phyloP scores from a whole-genome alignment of 2,329 filamentous ascomycete genomes.

The Diaporthe amygdali region DNA sequence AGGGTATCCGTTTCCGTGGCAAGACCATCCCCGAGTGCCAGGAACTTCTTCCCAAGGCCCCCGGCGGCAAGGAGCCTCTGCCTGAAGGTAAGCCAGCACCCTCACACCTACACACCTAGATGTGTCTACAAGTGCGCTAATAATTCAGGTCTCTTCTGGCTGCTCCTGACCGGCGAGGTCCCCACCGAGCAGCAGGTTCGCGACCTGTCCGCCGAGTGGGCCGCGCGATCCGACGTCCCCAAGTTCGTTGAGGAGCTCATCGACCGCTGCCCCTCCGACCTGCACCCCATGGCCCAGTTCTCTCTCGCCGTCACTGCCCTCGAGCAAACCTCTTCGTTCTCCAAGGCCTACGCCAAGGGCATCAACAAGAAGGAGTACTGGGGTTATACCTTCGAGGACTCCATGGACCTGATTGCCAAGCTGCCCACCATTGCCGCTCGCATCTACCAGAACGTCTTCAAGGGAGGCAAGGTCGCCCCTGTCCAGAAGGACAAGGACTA shows the following conservation, averaged over 20 bases:
- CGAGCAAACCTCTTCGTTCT: conserved; percentile 96
- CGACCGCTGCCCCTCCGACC: conserved; percentile 97
- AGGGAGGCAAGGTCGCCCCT: conserved; percentile 96
- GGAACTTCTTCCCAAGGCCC: conserved; percentile 94
- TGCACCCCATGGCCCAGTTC: conserved; percentile 99
- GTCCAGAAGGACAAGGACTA: conserved; percentile 99
- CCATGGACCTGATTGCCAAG: conserved; percentile 99
- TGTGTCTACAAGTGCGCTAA: background rate
- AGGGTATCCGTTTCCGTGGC: conserved; percentile 99
- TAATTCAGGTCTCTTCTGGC: conserved; percentile 90
- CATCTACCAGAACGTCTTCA: conserved; percentile 99
- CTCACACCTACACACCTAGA: background rate
- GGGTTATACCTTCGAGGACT: conserved; percentile 99
- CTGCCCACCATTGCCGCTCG: conserved; percentile 95
- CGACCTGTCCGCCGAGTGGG: conserved; percentile 98
- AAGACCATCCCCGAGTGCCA: conserved; percentile 99
- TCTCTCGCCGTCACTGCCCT: conserved; percentile 96
- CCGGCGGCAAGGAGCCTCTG: conserved; percentile 94
- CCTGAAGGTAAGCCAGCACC: conserved; percentile 72
- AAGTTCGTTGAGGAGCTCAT: conserved; percentile 99
- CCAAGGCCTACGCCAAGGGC: conserved; percentile 98
- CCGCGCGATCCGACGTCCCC: conserved; percentile 93
- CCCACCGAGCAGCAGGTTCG: conserved; percentile 98
- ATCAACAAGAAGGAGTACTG: conserved; percentile 99
- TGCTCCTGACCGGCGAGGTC: conserved; percentile 96